Base-by-base conservation (phyloP, 2,329 filamentous ascomycete species). In the Grosmannia serpens region DNA sequence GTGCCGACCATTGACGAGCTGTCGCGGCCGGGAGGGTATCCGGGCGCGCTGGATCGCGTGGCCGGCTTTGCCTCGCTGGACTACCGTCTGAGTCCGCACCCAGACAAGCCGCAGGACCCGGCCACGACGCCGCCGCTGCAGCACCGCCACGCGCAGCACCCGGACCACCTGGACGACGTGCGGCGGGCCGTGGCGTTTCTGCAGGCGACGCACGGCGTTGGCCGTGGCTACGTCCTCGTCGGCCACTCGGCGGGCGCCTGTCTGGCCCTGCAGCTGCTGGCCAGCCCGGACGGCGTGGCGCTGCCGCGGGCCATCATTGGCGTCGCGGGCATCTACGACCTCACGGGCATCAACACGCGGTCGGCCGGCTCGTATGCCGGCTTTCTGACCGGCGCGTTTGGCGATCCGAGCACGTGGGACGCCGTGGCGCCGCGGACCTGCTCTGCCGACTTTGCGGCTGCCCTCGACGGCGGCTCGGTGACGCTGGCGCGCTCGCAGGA, bases 81-180 rank as follows among this genome's bases (percentile, higher is more conserved):
- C 53, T 55, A 55, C 53, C 38, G 53, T 2, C 53, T 55, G 5
- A 55, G 53, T 20, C 35, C 17, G 24, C 38, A 41, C 6, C 53
- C 53, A 2, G 53, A 55, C 26, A 11, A 38, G 5, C 31, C 31
- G 7, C 51, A 53, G 10, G 51, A 53, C 31, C 51, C 51, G 31
- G 20, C 20, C 4, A 24, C 33, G 51, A 53, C 51, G 27, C 31
- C 51, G 31, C n/a, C 31, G 7, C 20, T 13, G 1, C 4, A 4
- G 51, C 27, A 27, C 35, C 53, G 38, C 38, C 6, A 47, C 20
- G 53, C 41, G 10, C 53, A 33, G 38, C 53, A 55, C 35, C 53
- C 53, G 9, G 53, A 55, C 41, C 53, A 55, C 41, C 53, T 55
- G 35, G 20, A 55, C 27, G 53, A 55, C 24, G 53, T 55, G 35